Base-by-base conservation (phyloP, 2,329 filamentous ascomycete species). In the Monilinia fructicola region DNA sequence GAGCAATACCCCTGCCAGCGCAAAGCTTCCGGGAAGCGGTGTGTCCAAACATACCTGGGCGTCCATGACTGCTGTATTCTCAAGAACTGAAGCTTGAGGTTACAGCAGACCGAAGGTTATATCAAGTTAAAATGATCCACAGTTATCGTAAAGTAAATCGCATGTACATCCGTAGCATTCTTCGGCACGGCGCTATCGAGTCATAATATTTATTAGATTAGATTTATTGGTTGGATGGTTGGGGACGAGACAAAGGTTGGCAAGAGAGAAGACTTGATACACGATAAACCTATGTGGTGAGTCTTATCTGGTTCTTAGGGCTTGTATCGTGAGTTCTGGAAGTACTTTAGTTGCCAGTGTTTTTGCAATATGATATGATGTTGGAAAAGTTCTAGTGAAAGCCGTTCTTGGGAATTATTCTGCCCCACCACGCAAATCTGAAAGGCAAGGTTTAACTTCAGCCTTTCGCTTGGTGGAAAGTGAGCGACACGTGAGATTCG, bases 41-140 rank as follows among this genome's bases (percentile, higher is more conserved):
- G 61, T 69, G 63, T 67, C 62, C 28, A 35, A 66, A 71, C 70
- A 69, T 73, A 75, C 74, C 70, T 76, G 74, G 65, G 68, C 66
- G 67, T 76, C 74, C 74, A 76, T 76, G 69, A 70, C 70, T 67
- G 56, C 67, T 65, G 68, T 62, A 40, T 58, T 64, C 63, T 52
- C 54, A 54, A 56, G 50, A 50, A 50, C 23, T 44, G 52, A 61
- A 64, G 44, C 65, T 67, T 62, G n/a, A 68, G 62, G 50, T 56
- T 46, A 53, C 58, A 67, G 55, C 48, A 55, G 53, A 44, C 54
- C 44, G 31, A 61, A 38, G 56, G 53, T 7, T 1, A n/a, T n/a
- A 46, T 10, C 42, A 48, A 59, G 60, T 61, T 59, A 26, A 44
- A 46, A 66, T 68, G 40, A 56, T 68, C 67, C 72, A 69, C 70